These are phyloP conservation scores for Neurospora sp. DNA, from an alignment of 495 filamentous ascomycete genomes.

Conservation along the genomic window DNA sequence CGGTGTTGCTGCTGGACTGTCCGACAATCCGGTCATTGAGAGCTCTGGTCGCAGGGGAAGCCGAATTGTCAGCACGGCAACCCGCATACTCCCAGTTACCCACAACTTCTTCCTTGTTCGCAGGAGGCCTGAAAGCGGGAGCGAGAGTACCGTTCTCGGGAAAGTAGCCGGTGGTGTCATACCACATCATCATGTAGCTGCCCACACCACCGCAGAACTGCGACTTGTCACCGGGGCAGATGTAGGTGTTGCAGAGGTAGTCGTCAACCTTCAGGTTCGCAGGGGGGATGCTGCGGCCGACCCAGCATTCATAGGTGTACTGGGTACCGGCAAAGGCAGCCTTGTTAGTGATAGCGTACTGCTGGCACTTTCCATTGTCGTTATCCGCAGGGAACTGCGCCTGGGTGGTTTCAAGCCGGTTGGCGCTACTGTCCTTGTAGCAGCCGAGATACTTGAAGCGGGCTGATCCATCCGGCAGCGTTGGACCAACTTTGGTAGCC, in stretches of 20 bases:
- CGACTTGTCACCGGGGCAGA: slow-evolving; percentile 22
- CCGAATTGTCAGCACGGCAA: slow-evolving; percentile 23
- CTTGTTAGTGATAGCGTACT: slow-evolving; percentile 15
- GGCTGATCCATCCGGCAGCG: slow-evolving; percentile 14
- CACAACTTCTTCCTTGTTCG: slow-evolving; percentile 12
- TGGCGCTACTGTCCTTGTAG: slow-evolving; percentile 22
- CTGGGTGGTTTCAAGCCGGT: slow-evolving; percentile 20
- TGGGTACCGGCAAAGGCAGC: slow-evolving; percentile 27
- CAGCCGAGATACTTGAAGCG: slow-evolving; percentile 30
- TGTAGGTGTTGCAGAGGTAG: slow-evolving; percentile 23
- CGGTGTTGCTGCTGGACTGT: slow-evolving; percentile 18
- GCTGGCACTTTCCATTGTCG: slow-evolving; percentile 29
- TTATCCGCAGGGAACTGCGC: slow-evolving; percentile 12
- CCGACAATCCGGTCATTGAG: slow-evolving; percentile 9
- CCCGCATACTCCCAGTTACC: slow-evolving; percentile 19
- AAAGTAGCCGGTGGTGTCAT: slow-evolving; percentile 7
- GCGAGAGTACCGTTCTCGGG: slow-evolving; percentile 4
- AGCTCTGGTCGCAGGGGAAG: slow-evolving; percentile 6
- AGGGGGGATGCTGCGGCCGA: slow-evolving; percentile 25
- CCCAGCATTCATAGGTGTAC: slow-evolving; percentile 21
- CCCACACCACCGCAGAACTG: slow-evolving; percentile 29
- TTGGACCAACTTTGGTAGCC: slow-evolving; percentile 19
- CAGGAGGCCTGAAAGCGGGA: slow-evolving; percentile 8
- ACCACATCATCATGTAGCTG: slow-evolving; percentile 10
- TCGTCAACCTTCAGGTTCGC: slow-evolving; percentile 9